phyloP scores from a whole-genome alignment of 305 asterid species.

The Fraxinus albicans region DNA sequence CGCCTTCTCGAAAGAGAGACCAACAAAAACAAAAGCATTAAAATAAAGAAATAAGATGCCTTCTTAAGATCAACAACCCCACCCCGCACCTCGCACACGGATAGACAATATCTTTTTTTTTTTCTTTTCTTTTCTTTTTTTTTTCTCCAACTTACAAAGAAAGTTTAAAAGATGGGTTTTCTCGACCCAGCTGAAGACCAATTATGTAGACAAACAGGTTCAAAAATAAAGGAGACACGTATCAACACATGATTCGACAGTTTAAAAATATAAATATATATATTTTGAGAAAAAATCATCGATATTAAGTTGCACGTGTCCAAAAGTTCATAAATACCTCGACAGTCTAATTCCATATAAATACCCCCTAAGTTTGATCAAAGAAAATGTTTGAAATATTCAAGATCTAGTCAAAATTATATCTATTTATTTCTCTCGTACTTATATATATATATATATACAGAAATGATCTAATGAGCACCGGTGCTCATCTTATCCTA shows the following conservation, averaged over 20 bases:
- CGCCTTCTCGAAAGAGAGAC: constrained; percentile 65
- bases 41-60: constrained; percentile 24
- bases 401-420: not conserved
- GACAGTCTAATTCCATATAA: not conserved
- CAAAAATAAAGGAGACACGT: not conserved
- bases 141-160: constrained; percentile 45
- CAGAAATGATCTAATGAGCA: too few relatives aligned
- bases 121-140: not conserved
- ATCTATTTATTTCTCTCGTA: not conserved
- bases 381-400: not conserved
- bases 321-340: not conserved
- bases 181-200: constrained; percentile 31
- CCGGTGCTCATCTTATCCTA: too few relatives aligned
- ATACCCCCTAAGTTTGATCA: not conserved
- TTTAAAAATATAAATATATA: too few relatives aligned
- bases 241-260: not conserved
- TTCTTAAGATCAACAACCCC: constrained; percentile 21
- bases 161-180: constrained; percentile 31
- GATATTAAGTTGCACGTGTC: not conserved
- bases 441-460: not conserved
- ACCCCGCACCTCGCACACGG: not conserved
- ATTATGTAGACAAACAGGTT: not conserved
- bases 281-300: not conserved
- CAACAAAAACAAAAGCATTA: constrained; percentile 27
- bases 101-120: not conserved